Conservation (phyloP, 179 eudicot genomes). For the Beta macrorhiza region DNA sequence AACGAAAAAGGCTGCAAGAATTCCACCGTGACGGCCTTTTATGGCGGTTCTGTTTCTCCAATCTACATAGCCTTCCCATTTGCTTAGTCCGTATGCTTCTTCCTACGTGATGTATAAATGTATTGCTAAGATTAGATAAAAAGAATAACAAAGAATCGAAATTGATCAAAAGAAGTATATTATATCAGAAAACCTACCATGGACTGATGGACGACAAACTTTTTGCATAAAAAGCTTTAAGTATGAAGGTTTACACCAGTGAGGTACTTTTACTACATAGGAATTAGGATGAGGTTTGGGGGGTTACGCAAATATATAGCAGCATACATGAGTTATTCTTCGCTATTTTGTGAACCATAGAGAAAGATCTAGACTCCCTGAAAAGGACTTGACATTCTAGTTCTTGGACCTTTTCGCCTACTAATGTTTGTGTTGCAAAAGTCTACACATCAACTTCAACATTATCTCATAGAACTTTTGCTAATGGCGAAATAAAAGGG, state of each 20-base stretch:
- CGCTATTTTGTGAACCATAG: conserved; percentile 7
- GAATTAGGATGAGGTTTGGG: neutral
- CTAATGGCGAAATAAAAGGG: no score
- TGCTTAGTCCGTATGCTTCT: conserved; percentile 22
- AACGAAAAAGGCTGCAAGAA: conserved; percentile 34
- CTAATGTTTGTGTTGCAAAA: conserved; percentile 22
- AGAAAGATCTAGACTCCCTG: conserved; percentile 50
- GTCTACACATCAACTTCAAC: neutral
- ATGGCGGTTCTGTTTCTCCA: conserved; percentile 30
- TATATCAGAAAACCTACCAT: conserved; percentile 26
- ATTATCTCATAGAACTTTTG: neutral
- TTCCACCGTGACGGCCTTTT: conserved; percentile 31
- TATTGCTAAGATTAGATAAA: conserved; percentile 5
- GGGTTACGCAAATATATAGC: conserved; percentile 34
- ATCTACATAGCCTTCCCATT: conserved; percentile 34
- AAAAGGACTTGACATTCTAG: conserved; percentile 40
- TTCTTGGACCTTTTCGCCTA: conserved; percentile 20
- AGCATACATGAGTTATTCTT: conserved; percentile 2
- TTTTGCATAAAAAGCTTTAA: neutral
- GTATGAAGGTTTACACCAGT: neutral
- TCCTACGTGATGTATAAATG: conserved; percentile 20
- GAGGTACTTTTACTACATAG: conserved; percentile 8
- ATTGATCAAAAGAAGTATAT: neutral
- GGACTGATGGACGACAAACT: neutral
- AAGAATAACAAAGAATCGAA: neutral